Base-by-base conservation (phyloP, 371 early-diverging fungal genomes). In the Coemansia sp. region DNA sequence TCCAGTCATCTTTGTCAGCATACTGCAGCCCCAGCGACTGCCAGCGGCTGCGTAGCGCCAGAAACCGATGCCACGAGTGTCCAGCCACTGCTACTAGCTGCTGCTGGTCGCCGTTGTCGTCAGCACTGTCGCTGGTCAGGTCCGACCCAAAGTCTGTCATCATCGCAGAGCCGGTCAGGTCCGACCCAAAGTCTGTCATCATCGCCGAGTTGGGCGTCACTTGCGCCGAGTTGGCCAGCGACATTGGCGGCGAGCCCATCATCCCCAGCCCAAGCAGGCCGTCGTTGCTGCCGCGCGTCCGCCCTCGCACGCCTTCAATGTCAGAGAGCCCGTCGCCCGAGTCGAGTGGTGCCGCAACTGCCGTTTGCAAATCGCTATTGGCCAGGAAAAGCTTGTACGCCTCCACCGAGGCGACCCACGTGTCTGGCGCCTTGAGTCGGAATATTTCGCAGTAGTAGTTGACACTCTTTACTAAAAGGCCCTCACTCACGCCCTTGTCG, bases 61-160 rank as follows among this genome's bases (percentile, higher is more conserved):
- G 55, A 47, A 75, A 75, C 71, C 56, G 54, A 64, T 75, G 75
- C 75, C 75, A 75, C 42, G 75, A 75, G 42, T 75, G 75, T 3
- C 71, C 75, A 2, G 39, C 67, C 25, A 71, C 60, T 5, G 75
- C 67, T 9, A 67, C 37, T 16, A 75, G 58, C 64, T 64, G 61
- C 44, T 56, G 21, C 26, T 50, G 42, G 59, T 52, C 68, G 47
- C 58, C 40, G 21, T 9, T 37, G 66, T 33, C 26, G 25, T 69
- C 75, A 18, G 57, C 62, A 16, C 51, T 51, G 53, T 53, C 53
- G 53, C 53, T 53, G 53, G 25, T 21, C 26, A 63, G 25, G 52
- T 68, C 72, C 0, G 64, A 16, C 3, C 69, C 62, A 58, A 73
- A 73, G 54, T 73, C 73, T 1, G 69, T 65, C 44, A 65, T 21